Evolutionary conservation across 768 basidiomycete species (phyloP).

Genomic region (Amanita phalloides): DNA sequence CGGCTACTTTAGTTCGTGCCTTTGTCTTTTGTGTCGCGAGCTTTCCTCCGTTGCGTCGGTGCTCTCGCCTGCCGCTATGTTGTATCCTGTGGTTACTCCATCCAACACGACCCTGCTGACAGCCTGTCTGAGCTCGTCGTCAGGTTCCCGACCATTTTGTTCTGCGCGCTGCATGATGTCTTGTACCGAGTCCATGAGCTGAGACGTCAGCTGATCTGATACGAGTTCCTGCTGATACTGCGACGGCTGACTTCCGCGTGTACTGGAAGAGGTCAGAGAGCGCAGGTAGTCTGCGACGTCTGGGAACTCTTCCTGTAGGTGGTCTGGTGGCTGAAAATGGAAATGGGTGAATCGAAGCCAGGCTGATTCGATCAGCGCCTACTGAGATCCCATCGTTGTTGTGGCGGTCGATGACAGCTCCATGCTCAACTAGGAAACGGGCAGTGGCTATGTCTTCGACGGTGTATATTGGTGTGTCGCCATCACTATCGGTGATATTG

Average conservation of each 20-base stretch:
- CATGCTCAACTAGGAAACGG: conserved; percentile 65
- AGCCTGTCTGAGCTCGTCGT: conserved; percentile 50
- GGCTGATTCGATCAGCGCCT: conserved; percentile 17
- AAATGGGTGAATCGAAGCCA: neutral
- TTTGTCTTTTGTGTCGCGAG: conserved; percentile 23
- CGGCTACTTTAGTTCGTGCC: conserved; percentile 13
- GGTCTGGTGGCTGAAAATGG: conserved; percentile 39
- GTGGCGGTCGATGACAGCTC: conserved; percentile 48
- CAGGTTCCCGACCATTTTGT: conserved; percentile 54
- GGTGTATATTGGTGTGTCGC: conserved; percentile 87
- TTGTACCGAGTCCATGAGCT: conserved; percentile 54
- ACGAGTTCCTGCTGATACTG: conserved; percentile 59
- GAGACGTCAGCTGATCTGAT: conserved; percentile 60
- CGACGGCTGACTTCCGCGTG: conserved; percentile 29
- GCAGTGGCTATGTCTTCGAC: conserved; percentile 79
- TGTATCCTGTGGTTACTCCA: conserved; percentile 53
- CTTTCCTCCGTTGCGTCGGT: conserved; percentile 17
- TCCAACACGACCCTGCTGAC: conserved; percentile 60
- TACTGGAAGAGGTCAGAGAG: conserved; percentile 11
- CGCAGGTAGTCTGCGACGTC: conserved; percentile 6
- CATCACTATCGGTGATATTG: conserved; percentile 77
- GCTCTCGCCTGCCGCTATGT: conserved; percentile 23
- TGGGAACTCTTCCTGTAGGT: conserved; percentile 7
- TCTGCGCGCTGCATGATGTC: conserved; percentile 48
- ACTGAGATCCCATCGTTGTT: conserved; percentile 76